Evolutionary conservation across 495 filamentous ascomycete genomes (phyloP), one percentile per base, ranked within the genome.

Genomic region (Annulohypoxylon maeteangense): DNA sequence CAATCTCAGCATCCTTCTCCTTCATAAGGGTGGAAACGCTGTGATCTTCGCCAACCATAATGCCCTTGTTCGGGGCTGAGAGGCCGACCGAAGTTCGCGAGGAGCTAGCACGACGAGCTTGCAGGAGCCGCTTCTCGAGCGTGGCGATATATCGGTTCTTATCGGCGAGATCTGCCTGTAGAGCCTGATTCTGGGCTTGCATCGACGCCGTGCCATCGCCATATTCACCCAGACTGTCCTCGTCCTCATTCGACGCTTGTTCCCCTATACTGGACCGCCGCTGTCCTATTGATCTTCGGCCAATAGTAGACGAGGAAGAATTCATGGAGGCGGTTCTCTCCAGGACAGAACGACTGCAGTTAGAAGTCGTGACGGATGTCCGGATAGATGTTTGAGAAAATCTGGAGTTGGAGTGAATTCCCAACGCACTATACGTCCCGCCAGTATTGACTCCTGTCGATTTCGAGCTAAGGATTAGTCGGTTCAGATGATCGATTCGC

Each of bases 141-240:
- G 95, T 98, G 25, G 90, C 86, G 68, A 98, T 97, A 77, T 99
- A 99, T 44, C 96, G 92, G 70, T 96, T 97, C 81, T 97, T 98
- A 80, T 98, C 96, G 10, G 85, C 86, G 7, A 99, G 87, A 79
- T 98, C 95, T n/a, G 93, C 90, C 78, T 96, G 96, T 38, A 99
- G 83, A 1, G 95, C 92, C 36, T 90, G 87, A 62, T 97, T 91
- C 74, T 98, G 96, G 20, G 91, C 87, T 44, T 91, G 84, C 32
- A 93, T 82, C 27, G 90, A 90, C 1, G 96, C 95, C 31, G 86
- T 92, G 2, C 95, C 95, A 74, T 97, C 93, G 20, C 91, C 93
- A 76, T 91, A 95, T 76, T 97, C 93, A 40, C 91, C 85, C 3
- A 85, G 78, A 66, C 93, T 92, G 14, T 97, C 93, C 7, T 90